phyloP scores from a whole-genome alignment of 2,329 filamentous ascomycete species.

The Coniella lustricola region DNA sequence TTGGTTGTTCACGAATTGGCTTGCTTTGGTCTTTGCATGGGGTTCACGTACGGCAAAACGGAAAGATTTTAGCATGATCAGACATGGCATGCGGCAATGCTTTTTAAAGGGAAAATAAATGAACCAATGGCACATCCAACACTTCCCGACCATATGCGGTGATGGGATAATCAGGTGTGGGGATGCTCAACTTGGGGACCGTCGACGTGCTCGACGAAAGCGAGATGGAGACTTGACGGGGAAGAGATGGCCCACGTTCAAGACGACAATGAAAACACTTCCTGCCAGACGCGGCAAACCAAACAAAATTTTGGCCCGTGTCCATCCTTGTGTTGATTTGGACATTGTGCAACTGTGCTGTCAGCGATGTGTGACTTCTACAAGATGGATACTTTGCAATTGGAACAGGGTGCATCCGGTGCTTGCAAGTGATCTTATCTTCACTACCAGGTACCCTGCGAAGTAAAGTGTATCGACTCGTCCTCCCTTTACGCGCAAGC shows the following conservation, averaged over 20 bases:
- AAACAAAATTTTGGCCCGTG: background rate
- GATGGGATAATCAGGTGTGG: slow-evolving; percentile 9
- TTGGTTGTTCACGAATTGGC: slow-evolving; percentile 19
- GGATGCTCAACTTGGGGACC: slow-evolving; percentile 7
- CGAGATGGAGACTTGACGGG: background rate
- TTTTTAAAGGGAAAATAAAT: slow-evolving; percentile 26
- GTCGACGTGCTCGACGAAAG: slow-evolving; percentile 1
- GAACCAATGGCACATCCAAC: slow-evolving; percentile 21
- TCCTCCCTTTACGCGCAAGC: too few relatives aligned
- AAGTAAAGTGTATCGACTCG: too few relatives aligned
- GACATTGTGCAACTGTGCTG: background rate
- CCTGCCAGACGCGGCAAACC: slow-evolving; percentile 1
- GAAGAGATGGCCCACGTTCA: slow-evolving; percentile 2
- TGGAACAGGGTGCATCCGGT: too few relatives aligned
- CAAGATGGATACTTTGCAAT: too few relatives aligned
- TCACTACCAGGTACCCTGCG: too few relatives aligned
- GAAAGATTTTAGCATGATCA: slow-evolving; percentile 27
- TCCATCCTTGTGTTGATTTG: background rate
- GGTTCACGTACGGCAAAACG: slow-evolving; percentile 27
- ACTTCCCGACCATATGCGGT: slow-evolving; percentile 8
- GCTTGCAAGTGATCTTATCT: too few relatives aligned
- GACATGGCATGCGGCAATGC: slow-evolving; percentile 27
- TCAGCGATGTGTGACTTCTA: background rate
- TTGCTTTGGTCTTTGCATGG: slow-evolving; percentile 28
- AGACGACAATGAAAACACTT: slow-evolving; percentile 12